Conservation (phyloP, 805 yeast genomes). For the Lachancea sp. region DNA sequence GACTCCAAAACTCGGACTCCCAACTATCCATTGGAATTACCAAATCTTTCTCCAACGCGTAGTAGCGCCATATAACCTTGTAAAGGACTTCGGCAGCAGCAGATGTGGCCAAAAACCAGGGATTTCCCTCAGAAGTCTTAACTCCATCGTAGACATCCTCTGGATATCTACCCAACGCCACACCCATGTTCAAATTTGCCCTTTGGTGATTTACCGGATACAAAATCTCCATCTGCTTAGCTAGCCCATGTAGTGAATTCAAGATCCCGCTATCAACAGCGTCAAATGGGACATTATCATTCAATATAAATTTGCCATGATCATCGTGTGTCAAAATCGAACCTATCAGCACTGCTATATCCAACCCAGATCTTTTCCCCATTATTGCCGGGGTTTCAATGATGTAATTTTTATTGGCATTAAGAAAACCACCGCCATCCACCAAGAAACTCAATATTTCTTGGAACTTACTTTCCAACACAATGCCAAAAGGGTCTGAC, state of each 20-base stretch:
- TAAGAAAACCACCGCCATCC: constrained; percentile 34
- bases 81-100: constrained; percentile 60
- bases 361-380: constrained; percentile 62
- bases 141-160: constrained; percentile 84
- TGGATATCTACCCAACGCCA: constrained; percentile 86
- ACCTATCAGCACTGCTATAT: constrained; percentile 59
- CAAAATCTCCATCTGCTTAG: constrained; percentile 61
- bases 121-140: constrained; percentile 72
- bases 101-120: constrained; percentile 83
- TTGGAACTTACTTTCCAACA: constrained; percentile 19
- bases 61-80: constrained; percentile 44
- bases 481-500: constrained; percentile 11
- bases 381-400: constrained; percentile 58
- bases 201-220: constrained; percentile 67
- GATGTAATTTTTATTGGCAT: constrained; percentile 44
- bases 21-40: constrained; percentile 30
- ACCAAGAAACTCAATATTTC: constrained; percentile 26
- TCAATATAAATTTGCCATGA: constrained; percentile 36
- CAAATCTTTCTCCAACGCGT: constrained; percentile 38
- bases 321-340: constrained; percentile 39
- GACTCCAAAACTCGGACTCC: constrained; percentile 25
- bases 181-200: constrained; percentile 38
- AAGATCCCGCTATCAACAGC: constrained; percentile 51
- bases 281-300: constrained; percentile 49
- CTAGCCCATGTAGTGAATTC: constrained; percentile 57